Percentiles rank a stretch among this genome's conserved stretches.
Conservation (phyloP, 2,329 filamentous ascomycete species). For the Macrophomina phaseolina region DNA sequence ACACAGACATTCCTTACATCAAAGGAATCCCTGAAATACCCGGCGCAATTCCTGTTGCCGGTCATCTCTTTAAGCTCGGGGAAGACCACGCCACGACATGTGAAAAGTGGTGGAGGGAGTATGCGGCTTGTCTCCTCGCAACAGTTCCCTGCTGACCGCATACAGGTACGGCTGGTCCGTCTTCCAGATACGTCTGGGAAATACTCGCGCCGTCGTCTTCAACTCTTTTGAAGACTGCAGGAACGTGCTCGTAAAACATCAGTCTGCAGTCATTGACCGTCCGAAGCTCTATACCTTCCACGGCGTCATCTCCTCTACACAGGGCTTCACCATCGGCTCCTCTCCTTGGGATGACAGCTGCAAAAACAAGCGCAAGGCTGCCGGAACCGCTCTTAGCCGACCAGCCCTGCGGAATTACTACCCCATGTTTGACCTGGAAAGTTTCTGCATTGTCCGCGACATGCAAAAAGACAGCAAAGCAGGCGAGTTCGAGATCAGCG, state of each 20-base stretch:
- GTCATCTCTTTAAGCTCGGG: slow-evolving; percentile 58
- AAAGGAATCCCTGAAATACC: slow-evolving; percentile 58
- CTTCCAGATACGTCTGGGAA: slow-evolving; percentile 61
- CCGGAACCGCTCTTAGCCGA: slow-evolving; percentile 54
- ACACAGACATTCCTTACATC: slow-evolving; percentile 58
- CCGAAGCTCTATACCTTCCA: slow-evolving; percentile 62
- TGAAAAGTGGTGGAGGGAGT: slow-evolving; percentile 56
- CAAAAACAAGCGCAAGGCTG: slow-evolving; percentile 60
- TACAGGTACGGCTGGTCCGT: slow-evolving; percentile 54
- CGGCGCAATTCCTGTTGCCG: slow-evolving; percentile 56
- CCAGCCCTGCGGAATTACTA: slow-evolving; percentile 55
- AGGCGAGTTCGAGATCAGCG: slow-evolving; percentile 51
- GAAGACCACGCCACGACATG: slow-evolving; percentile 61
- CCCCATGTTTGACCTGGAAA: slow-evolving; percentile 62
- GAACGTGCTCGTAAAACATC: slow-evolving; percentile 57
- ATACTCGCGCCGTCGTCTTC: slow-evolving; percentile 59
- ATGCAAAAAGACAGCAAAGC: slow-evolving; percentile 51
- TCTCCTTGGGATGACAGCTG: slow-evolving; percentile 61
- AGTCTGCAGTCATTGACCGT: slow-evolving; percentile 57
- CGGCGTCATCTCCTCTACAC: slow-evolving; percentile 57
- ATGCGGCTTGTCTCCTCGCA: slow-evolving; percentile 20
- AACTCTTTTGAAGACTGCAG: slow-evolving; percentile 61
- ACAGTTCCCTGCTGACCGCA: slow-evolving; percentile 32
- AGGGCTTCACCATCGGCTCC: slow-evolving; percentile 62
- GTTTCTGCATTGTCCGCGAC: slow-evolving; percentile 57